Percentiles rank a stretch among this genome's conserved stretches.
These are phyloP conservation scores for Plectosphaerella sp. DNA, from an alignment of 2,329 filamentous ascomycete genomes.

Conservation along the genomic window DNA sequence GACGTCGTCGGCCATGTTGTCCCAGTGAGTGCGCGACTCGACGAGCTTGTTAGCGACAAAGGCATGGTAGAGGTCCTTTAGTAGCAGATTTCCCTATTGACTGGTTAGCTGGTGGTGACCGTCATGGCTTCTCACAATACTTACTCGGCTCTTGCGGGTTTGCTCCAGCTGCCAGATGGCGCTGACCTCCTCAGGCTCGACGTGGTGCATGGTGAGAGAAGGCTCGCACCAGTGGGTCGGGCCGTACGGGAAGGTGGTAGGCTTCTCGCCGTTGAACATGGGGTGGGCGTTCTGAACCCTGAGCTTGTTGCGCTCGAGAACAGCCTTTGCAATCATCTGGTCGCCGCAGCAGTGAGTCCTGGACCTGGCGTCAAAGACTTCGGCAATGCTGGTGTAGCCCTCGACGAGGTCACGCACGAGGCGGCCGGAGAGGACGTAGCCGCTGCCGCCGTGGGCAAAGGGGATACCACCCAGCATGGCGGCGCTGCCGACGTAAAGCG, in stretches of 20 bases:
- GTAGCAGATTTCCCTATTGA: constrained; percentile 28
- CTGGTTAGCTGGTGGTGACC: background rate
- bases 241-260: constrained; percentile 43
- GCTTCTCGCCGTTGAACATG: constrained; percentile 53
- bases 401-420: constrained; percentile 44
- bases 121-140: constrained; percentile 9
- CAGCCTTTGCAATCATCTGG: constrained; percentile 41
- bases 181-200: constrained; percentile 47
- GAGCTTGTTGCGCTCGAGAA: constrained; percentile 38
- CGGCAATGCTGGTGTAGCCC: constrained; percentile 34
- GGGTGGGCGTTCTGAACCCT: constrained; percentile 41
- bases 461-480: constrained; percentile 38
- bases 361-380: constrained; percentile 41
- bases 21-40: constrained; percentile 41
- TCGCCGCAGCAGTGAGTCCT: constrained; percentile 47
- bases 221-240: constrained; percentile 51
- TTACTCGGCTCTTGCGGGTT: constrained; percentile 36
- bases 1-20: constrained; percentile 45
- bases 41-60: constrained; percentile 41
- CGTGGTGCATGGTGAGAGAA: constrained; percentile 53
- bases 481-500: constrained; percentile 47
- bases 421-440: constrained; percentile 49
- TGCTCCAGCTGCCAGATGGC: constrained; percentile 50
- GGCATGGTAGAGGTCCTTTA: constrained; percentile 44
- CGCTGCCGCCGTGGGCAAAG: constrained; percentile 55